Evolutionary conservation across 139 green algal species (phyloP).

Genomic region (Volvox africanus): DNA sequence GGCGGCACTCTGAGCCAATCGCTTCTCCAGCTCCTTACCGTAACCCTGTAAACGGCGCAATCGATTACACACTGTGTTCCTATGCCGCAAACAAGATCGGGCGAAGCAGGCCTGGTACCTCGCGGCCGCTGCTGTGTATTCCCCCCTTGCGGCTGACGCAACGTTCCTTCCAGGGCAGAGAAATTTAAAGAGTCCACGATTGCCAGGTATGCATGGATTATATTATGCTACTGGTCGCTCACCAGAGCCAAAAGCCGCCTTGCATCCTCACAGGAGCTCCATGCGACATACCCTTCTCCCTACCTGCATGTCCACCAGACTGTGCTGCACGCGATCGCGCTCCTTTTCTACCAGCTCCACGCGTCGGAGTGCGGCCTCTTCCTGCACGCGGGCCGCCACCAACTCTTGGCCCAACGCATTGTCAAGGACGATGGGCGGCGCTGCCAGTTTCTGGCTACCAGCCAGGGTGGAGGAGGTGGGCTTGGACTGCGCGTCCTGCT

Average conservation of each 20-base stretch:
- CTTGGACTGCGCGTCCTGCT: background rate
- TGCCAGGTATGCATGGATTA: too few relatives aligned
- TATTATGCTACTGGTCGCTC: too few relatives aligned
- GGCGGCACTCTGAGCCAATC: conserved; percentile 47
- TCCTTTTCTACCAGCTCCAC: conserved; percentile 64
- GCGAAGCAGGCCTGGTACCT: too few relatives aligned
- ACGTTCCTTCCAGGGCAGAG: too few relatives aligned
- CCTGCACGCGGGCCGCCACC: conserved; percentile 57
- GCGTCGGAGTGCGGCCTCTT: conserved; percentile 54
- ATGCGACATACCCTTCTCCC: background rate
- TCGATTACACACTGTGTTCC: too few relatives aligned
- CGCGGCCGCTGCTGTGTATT: too few relatives aligned
- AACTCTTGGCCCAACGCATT: conserved; percentile 61
- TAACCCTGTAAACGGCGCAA: conserved; percentile 37
- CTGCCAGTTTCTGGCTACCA: background rate
- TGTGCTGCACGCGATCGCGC: conserved; percentile 53
- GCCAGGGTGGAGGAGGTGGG: background rate
- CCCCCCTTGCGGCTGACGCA: too few relatives aligned
- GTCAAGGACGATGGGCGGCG: background rate
- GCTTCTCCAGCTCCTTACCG: conserved; percentile 62
- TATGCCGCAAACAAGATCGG: too few relatives aligned
- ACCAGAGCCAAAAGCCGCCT: too few relatives aligned
- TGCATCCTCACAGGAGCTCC: too few relatives aligned
- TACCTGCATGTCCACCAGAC: conserved; percentile 62
- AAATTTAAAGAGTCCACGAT: too few relatives aligned